Evolutionary conservation across 108 stramenopile genomes (phyloP).

Genomic region (Fragilaria radians): DNA sequence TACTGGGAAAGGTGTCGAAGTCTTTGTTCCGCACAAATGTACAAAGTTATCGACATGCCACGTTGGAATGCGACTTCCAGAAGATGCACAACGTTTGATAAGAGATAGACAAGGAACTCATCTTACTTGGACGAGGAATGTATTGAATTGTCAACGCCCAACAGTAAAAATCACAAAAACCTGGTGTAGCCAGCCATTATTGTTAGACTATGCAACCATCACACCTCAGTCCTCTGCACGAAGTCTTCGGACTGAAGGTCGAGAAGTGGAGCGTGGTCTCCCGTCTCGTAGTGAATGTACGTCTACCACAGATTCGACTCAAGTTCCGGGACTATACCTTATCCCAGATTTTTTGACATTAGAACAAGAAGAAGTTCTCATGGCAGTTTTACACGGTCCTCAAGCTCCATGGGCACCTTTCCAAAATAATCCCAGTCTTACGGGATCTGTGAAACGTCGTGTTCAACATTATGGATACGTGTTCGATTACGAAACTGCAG

Average conservation of each 20-base stretch:
- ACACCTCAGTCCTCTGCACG: constrained; percentile 25
- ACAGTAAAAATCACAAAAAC: constrained; percentile 10
- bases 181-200: constrained; percentile 44
- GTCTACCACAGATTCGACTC: constrained; percentile 51
- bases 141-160: constrained; percentile 15
- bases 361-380: constrained; percentile 54
- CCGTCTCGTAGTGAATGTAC: constrained; percentile 76
- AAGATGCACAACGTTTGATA: constrained; percentile 47
- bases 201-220: constrained; percentile 68
- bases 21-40: constrained; percentile 19
- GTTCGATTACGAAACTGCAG: constrained; percentile 82
- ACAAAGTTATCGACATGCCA: constrained; percentile 32
- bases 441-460: constrained; percentile 54
- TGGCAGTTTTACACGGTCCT: constrained; percentile 72
- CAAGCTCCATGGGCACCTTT: constrained; percentile 82
- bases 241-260: constrained; percentile 4
- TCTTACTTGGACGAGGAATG: no score
- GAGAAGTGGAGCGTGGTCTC: constrained; percentile 26
- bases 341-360: constrained; percentile 50
- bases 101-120: constrained; percentile 40
- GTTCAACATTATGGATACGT: constrained; percentile 93
- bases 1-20: constrained; percentile 33
- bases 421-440: constrained; percentile 47
- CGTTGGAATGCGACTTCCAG: constrained; percentile 35
- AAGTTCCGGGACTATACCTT: constrained; percentile 57